Base-by-base conservation (phyloP, 2,329 filamentous ascomycete species). In the Waltergamsia citrina region DNA sequence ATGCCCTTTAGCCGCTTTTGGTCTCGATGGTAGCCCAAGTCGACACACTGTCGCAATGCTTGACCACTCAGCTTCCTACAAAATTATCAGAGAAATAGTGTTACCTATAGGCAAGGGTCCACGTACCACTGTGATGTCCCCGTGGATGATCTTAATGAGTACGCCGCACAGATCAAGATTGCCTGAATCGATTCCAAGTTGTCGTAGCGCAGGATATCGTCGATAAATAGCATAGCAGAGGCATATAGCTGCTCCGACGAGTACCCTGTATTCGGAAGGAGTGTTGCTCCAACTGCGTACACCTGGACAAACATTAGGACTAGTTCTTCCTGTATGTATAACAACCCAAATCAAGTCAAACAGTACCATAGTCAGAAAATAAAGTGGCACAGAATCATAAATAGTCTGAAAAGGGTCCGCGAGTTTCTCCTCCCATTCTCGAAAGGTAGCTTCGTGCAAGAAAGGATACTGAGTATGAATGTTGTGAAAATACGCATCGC, bases 391-490 rank as follows among this genome's bases (percentile, higher is more conserved):
- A n/a, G n/a, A n/a, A n/a, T n/a, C n/a, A n/a, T n/a, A n/a, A n/a
- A n/a, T n/a, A n/a, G n/a, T n/a, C n/a, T n/a, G n/a, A n/a, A n/a
- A n/a, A n/a, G n/a, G n/a, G n/a, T n/a, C n/a, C n/a, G n/a, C n/a
- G n/a, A n/a, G n/a, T n/a, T 23, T 14, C 35, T 32, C 29, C 24
- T 28, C 24, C 9, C 6, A n/a, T 15, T 18, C 24, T 10, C n/a
- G n/a, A n/a, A 37, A 17, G 14, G 54, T 60, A 4, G 48, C 49
- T 12, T 47, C 40, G 35, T 60, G 57, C 2, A 60, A 41, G 32
- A 60, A 59, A 0, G 55, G 56, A 30, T 58, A 60, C 32, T 60
- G 55, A 1, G 51, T 41, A 26, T 60, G 56, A 9, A 60, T 54
- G 16, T 57, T 54, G 21, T 52, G 40, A 33, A 60, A 60, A 35